Conservation (phyloP, 306 rosid genomes). For the Corylus avellana region DNA sequence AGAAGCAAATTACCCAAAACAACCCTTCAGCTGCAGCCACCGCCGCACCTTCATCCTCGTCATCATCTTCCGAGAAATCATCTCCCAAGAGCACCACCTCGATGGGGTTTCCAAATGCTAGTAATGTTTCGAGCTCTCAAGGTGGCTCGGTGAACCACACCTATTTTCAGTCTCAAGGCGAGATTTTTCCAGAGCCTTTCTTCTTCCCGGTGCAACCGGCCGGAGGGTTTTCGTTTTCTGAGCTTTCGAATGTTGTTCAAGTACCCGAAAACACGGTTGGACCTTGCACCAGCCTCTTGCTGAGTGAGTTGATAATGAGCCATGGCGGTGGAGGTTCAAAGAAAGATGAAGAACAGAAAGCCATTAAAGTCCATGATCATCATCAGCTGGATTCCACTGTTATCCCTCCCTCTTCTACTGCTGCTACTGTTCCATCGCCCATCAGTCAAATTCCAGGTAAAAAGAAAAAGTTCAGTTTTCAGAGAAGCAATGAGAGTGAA, state of each 20-base stretch:
- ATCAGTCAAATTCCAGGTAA: slow-evolving; percentile 61
- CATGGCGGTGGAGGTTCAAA: slow-evolving; percentile 41
- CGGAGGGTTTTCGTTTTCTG: slow-evolving; percentile 65
- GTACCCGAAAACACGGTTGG: slow-evolving; percentile 36
- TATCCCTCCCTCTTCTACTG: slow-evolving; percentile 29
- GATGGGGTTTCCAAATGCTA: slow-evolving; percentile 49
- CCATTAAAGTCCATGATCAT: slow-evolving; percentile 33
- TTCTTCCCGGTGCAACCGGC: slow-evolving; percentile 47
- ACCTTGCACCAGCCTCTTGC: slow-evolving; percentile 61
- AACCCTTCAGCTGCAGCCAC: slow-evolving; percentile 20
- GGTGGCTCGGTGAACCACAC: slow-evolving; percentile 49
- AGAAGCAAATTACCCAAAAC: slow-evolving; percentile 34
- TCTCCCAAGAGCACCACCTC: slow-evolving; percentile 50
- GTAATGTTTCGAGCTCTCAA: slow-evolving; percentile 54
- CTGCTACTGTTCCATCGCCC: slow-evolving; percentile 46
- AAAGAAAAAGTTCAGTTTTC: background rate
- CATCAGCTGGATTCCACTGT: slow-evolving; percentile 39
- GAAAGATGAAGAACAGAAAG: slow-evolving; percentile 43
- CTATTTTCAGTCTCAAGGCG: slow-evolving; percentile 45
- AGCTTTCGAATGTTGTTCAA: slow-evolving; percentile 53
- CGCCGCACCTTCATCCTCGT: slow-evolving; percentile 48
- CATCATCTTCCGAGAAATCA: slow-evolving; percentile 77
- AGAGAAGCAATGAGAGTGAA: too few relatives aligned
- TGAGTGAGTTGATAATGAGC: slow-evolving; percentile 60
- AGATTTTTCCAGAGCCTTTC: slow-evolving; percentile 46